These are phyloP conservation scores for Blastobotrys aristatus DNA, from an alignment of 1,139 yeast genomes.

Conservation along the genomic window DNA sequence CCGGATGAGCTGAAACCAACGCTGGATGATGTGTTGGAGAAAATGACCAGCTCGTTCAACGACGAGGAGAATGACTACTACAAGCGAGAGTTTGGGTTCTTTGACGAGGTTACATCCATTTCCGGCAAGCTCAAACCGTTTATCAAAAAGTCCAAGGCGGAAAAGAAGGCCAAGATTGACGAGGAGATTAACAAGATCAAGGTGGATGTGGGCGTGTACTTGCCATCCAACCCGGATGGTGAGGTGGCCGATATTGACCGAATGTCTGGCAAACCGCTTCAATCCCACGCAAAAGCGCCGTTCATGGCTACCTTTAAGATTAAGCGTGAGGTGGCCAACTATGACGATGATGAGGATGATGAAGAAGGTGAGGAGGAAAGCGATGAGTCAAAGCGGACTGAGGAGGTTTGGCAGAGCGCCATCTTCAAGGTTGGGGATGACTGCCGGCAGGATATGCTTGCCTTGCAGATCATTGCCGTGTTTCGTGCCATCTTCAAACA, in stretches of 20 bases:
- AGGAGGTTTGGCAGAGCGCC: constrained; percentile 75
- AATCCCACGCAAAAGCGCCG: constrained; percentile 98
- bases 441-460: constrained; percentile 95
- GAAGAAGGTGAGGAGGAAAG: constrained; percentile 27
- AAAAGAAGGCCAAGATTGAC: constrained; percentile 92
- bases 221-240: constrained; percentile 97
- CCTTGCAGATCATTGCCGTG: constrained; percentile 84
- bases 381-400: constrained; percentile 1
- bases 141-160: constrained; percentile 90
- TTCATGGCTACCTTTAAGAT: constrained; percentile 95
- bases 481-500: constrained; percentile 87
- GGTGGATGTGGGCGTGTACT: constrained; percentile 79
- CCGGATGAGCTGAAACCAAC: constrained; percentile 85
- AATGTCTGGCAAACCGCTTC: constrained; percentile 91
- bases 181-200: constrained; percentile 84
- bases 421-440: constrained; percentile 99
- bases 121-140: constrained; percentile 93
- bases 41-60: constrained; percentile 60
- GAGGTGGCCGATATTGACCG: constrained; percentile 87
- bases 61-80: constrained; percentile 62
- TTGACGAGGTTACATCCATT: constrained; percentile 84
- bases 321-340: constrained; percentile 44
- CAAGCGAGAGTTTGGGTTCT: constrained; percentile 80
- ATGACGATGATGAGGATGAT: constrained; percentile 39
- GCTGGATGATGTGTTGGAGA: constrained; percentile 65